Evolutionary conservation across 805 yeast genomes (phyloP).

Genomic region (Candida sakaeoensis): DNA sequence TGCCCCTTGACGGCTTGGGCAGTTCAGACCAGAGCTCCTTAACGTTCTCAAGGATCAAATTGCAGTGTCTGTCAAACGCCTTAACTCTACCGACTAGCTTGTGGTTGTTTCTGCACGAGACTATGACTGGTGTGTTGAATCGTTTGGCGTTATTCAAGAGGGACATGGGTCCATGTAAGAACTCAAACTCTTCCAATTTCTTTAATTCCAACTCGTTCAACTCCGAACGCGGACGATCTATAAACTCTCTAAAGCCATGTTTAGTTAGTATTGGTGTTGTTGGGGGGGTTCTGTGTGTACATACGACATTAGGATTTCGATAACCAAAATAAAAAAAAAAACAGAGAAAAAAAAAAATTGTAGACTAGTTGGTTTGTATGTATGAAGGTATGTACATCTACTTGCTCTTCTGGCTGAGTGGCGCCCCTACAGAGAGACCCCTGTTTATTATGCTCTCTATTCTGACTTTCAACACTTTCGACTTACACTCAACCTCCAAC

Average conservation of each 20-base stretch:
- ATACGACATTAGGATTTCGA: slow-evolving; percentile 10
- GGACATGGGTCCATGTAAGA: slow-evolving; percentile 84
- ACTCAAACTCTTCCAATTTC: slow-evolving; percentile 84
- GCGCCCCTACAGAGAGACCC: slow-evolving; percentile 80
- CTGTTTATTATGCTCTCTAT: slow-evolving; percentile 75
- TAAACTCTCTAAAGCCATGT: slow-evolving; percentile 47
- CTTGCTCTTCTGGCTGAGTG: slow-evolving; percentile 49
- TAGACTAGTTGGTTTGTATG: not conserved
- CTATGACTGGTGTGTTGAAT: slow-evolving; percentile 71
- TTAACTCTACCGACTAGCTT: slow-evolving; percentile 85
- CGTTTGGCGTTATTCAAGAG: slow-evolving; percentile 80
- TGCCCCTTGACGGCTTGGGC: slow-evolving; percentile 63
- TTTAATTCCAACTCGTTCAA: slow-evolving; percentile 75
- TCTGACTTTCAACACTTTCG: slow-evolving; percentile 75
- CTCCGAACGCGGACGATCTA: slow-evolving; percentile 75
- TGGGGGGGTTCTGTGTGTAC: not conserved
- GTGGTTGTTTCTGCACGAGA: slow-evolving; percentile 90
- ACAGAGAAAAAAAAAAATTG: not conserved
- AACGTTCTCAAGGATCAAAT: slow-evolving; percentile 87
- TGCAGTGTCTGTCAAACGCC: slow-evolving; percentile 95
- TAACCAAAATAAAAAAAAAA: not conserved
- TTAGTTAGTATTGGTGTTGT: slow-evolving; percentile 22
- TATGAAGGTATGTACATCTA: not conserved
- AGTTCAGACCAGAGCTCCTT: slow-evolving; percentile 80
- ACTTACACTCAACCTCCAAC: slow-evolving; percentile 65